Evolutionary conservation across 2,329 filamentous ascomycete species (phyloP), one percentile per base, ranked within the genome.

Genomic region (Tolypocladium cylindrosporum): DNA sequence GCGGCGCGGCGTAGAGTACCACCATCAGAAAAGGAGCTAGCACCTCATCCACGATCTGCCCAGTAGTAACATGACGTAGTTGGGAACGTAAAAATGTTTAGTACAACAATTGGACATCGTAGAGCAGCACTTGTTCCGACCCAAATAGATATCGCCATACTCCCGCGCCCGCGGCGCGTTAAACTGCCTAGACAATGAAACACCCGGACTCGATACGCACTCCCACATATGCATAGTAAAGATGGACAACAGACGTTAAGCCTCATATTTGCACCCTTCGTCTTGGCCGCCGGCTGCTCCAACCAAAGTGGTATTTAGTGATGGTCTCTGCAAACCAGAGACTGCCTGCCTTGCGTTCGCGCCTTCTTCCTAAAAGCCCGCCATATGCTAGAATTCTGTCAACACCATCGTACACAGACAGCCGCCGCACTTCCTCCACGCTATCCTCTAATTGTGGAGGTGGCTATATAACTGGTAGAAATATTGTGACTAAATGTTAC

Each of bases 361-460:
- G 64, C 64, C 62, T 57, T 56, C 64, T 64, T 62, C 63, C 68
- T 63, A 62, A 64, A 71, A 72, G 69, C 71, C 70, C 70, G 64
- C 61, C 65, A 61, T 66, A 72, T 72, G 70, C 70, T 69, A 63
- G 56, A 63, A 64, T 61, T 63, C 60, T 61, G 54, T 61, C 55
- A 63, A 63, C 56, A 65, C 64, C 62, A 60, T 63, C 63, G 59
- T 63, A 64, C 53, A 21, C 41, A 63, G 55, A 16, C 41, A 63
- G 53, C 60, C 60, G 59, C 55, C 52, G 56, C 56, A 53, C 27
- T 31, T 36, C 39, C 36, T 54, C 31, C 37, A 57, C 21, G 39
- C 45, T 57, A 45, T 55, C 31, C 52, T 40, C 3, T 60, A 55
- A 62, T 61, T 56, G 62, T 61, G 54, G 59, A 37, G 37, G 56